phyloP scores from a whole-genome alignment of 306 rosid genomes.

The Prunus kanzakura region DNA sequence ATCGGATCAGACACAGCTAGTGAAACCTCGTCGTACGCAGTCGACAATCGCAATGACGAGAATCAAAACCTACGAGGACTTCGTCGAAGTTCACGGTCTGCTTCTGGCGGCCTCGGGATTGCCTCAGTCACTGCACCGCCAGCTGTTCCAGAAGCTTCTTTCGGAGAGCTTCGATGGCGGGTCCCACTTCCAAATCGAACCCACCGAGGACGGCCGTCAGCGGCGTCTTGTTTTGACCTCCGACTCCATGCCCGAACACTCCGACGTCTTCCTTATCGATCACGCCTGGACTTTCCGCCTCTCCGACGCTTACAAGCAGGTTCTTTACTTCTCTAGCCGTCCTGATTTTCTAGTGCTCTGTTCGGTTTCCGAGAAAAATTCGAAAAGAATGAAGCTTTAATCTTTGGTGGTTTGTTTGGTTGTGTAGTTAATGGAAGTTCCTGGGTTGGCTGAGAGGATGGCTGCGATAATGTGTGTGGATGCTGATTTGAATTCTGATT shows the following conservation, averaged over 20 bases:
- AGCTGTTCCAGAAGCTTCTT: conserved; percentile 67
- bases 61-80: conserved; percentile 70
- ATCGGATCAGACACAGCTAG: background rate
- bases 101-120: conserved; percentile 70
- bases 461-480: conserved; percentile 82
- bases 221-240: conserved; percentile 66
- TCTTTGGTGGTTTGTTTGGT: background rate
- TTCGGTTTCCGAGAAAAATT: background rate
- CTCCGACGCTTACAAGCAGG: conserved; percentile 84
- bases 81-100: conserved; percentile 63
- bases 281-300: conserved; percentile 99
- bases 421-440: conserved; percentile 68
- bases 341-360: background rate
- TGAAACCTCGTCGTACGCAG: background rate
- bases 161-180: conserved; percentile 83
- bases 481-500: conserved; percentile 36
- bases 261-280: conserved; percentile 78
- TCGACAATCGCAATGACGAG: conserved; percentile 36
- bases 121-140: conserved; percentile 52
- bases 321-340: conserved; percentile 9
- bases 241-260: conserved; percentile 47
- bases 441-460: conserved; percentile 91
- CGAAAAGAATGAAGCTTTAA: background rate
- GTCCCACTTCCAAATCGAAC: conserved; percentile 65
- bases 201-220: conserved; percentile 50